Percentiles rank a stretch among this genome's conserved stretches.
Conservation (phyloP, 805 yeast genomes). For the Wickerhamiella vanderwaltii region DNA sequence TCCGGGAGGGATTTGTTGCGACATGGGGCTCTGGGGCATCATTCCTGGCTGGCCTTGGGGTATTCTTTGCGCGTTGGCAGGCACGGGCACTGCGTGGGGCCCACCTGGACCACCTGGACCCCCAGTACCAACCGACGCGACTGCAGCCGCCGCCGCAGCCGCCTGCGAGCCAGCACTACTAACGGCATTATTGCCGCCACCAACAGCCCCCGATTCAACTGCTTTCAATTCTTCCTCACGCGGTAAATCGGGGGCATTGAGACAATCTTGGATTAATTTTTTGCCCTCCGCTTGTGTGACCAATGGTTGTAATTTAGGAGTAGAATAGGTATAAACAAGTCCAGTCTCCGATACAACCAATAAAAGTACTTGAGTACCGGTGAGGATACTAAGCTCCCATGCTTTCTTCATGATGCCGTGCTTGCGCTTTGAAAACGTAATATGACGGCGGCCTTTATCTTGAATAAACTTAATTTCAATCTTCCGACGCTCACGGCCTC, state of each 20-base stretch:
- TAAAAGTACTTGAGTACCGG: slow-evolving; percentile 92
- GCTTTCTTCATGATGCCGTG: slow-evolving; percentile 99
- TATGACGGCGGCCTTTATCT: slow-evolving; percentile 95
- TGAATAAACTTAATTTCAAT: slow-evolving; percentile 95
- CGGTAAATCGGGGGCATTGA: slow-evolving; percentile 90
- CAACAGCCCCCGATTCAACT: slow-evolving; percentile 32
- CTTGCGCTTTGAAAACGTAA: slow-evolving; percentile 93
- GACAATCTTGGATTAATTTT: slow-evolving; percentile 89
- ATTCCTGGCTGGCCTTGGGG: not conserved
- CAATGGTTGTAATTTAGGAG: slow-evolving; percentile 97
- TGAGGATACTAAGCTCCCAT: slow-evolving; percentile 89
- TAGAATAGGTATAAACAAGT: slow-evolving; percentile 91
- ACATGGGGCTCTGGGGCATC: slow-evolving; percentile 8
- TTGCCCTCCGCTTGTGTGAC: slow-evolving; percentile 97
- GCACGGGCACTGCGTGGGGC: not conserved
- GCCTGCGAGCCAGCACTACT: slow-evolving; percentile 4
- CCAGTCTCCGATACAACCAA: slow-evolving; percentile 98
- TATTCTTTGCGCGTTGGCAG: not conserved
- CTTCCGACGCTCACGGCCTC: slow-evolving; percentile 59
- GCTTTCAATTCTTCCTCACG: slow-evolving; percentile 22
- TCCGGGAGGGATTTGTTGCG: slow-evolving; percentile 8
- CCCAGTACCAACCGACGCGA: no score
- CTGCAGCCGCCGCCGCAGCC: slow-evolving; percentile 23
- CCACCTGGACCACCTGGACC: no score
- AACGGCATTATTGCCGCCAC: slow-evolving; percentile 34